Evolutionary conservation across 2,329 filamentous ascomycete genomes (phyloP).

Genomic region (Paraphoma chrysanthemicola): DNA sequence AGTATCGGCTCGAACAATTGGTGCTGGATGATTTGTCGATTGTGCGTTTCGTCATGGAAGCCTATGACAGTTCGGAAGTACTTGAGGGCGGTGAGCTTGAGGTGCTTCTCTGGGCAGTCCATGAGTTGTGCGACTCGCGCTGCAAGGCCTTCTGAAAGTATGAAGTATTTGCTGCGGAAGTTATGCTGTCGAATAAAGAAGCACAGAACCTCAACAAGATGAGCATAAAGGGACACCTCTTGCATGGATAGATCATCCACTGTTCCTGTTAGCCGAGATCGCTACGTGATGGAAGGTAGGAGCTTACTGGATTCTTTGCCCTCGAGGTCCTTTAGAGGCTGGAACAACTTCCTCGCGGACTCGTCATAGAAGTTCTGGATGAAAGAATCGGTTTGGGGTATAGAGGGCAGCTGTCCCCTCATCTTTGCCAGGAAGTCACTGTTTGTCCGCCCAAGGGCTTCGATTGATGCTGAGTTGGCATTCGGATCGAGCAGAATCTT

Average conservation of each 20-base stretch:
- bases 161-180: conserved; percentile 85
- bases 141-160: conserved; percentile 79
- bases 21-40: conserved; percentile 81
- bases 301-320: conserved; percentile 61
- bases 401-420: conserved; percentile 56
- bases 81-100: conserved; percentile 89
- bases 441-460: conserved; percentile 66
- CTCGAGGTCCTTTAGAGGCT: conserved; percentile 83
- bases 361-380: conserved; percentile 88
- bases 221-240: conserved; percentile 87
- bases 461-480: conserved; percentile 65
- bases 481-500: conserved; percentile 87
- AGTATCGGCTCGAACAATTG: conserved; percentile 84
- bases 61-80: conserved; percentile 89
- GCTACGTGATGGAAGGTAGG: neutral
- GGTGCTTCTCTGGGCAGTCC: conserved; percentile 83
- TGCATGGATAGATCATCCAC: conserved; percentile 78
- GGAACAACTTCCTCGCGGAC: conserved; percentile 84
- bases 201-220: conserved; percentile 89
- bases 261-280: conserved; percentile 40
- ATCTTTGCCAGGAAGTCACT: conserved; percentile 72
- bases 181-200: conserved; percentile 93
- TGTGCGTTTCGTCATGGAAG: conserved; percentile 90
- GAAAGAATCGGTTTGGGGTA: conserved; percentile 82
- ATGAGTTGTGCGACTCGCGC: conserved; percentile 84